Conservation (phyloP, 192 early-diverging fungal genomes). For the Entrophospora sp. region DNA sequence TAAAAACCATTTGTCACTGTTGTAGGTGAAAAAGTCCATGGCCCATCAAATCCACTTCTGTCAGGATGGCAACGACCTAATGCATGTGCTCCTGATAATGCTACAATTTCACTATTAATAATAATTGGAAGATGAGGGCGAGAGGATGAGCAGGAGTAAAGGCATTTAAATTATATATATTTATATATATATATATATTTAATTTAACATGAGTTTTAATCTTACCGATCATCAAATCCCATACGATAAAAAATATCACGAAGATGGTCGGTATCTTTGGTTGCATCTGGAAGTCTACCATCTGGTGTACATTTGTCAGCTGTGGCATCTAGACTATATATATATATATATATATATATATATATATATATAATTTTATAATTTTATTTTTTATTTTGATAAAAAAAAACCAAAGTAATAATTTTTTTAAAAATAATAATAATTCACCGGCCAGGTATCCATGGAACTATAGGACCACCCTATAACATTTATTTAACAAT, state of each 20-base stretch:
- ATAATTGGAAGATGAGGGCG: too few species aligned
- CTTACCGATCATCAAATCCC: slow-evolving; percentile 43
- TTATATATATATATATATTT: slow-evolving; percentile 37
- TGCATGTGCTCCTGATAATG: slow-evolving; percentile 68
- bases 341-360: too few species aligned
- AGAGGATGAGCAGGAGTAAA: too few species aligned
- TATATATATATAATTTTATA: too few species aligned
- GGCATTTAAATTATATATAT: neutral
- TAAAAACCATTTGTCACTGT: slow-evolving; percentile 85
- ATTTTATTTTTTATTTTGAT: too few species aligned
- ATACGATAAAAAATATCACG: slow-evolving; percentile 77
- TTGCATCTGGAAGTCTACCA: slow-evolving; percentile 71
- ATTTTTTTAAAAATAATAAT: neutral
- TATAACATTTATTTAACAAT: too few species aligned
- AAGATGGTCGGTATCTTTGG: slow-evolving; percentile 54
- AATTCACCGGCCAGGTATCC: slow-evolving; percentile 58
- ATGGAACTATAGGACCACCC: slow-evolving; percentile 69
- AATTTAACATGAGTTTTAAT: slow-evolving; percentile 28
- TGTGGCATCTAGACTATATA: slow-evolving; percentile 29
- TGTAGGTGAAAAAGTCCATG: slow-evolving; percentile 77
- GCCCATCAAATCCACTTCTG: slow-evolving; percentile 72
- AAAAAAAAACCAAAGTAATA: too few species aligned
- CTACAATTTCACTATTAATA: slow-evolving; percentile 71
- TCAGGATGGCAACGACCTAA: slow-evolving; percentile 68
- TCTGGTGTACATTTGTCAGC: slow-evolving; percentile 51